Base-by-base conservation (phyloP, 306 rosid genomes). In the Hippophae gyantsensis region DNA sequence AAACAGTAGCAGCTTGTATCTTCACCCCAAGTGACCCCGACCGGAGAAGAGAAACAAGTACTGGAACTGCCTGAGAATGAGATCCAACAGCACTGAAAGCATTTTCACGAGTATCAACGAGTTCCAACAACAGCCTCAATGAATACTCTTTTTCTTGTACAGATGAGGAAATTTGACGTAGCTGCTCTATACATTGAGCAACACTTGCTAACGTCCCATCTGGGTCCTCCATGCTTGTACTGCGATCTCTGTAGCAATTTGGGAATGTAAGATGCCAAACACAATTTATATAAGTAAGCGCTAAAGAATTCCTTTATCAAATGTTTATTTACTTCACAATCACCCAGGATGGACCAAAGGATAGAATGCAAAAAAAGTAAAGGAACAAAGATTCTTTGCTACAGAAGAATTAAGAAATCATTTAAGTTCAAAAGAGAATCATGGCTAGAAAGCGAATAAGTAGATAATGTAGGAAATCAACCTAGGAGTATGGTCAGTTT, bases 81-180 rank as follows among this genome's bases (percentile, higher is more conserved):
- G 99, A 88, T 86, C 99, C 99, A 75, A 93, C 97, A 25, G 99
- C 99, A 89, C 99, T 82, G 73, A 86, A 88, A 58, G 90, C 95
- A 79, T 83, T 89, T 79, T 93, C 99, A 48, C 97, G 95, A 52
- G 78, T 79, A 43, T 86, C 93, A 65, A 93, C 83, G 70, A 93
- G 97, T 72, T 82, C 95, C 73, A 69, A 72, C 70, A 93, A 78
- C 75, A 82, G 94, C 76, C 81, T 84, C 74, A 93, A 81, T 56
- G 95, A 84, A 86, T 78, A 77, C 79, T 93, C 99, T 77, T 82
- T 93, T 77, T 93, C 99, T 48, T 79, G 85, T 56, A 61, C 70
- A 41, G 97, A 86, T 48, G 90, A 80, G 57, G 94, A 79, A 74
- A 79, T 76, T 81, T 88, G 97, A 23, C 99, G 97, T 66, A 88